These are phyloP conservation scores for Scutellaria barbata DNA, from an alignment of 257 asterid species.

Conservation along the genomic window DNA sequence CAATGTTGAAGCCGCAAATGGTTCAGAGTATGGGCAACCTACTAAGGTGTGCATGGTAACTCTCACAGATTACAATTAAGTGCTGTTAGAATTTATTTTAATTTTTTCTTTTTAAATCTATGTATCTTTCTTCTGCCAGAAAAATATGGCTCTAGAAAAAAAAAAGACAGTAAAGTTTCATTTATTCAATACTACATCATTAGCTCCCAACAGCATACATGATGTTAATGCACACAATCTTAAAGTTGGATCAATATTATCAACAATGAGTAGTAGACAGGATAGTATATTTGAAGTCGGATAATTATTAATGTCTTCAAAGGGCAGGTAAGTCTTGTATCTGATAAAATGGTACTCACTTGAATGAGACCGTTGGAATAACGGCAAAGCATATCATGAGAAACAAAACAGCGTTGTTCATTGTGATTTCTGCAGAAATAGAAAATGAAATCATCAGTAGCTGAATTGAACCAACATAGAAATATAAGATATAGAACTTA, in stretches of 20 bases:
- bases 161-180: background rate
- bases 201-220: conserved; percentile 21
- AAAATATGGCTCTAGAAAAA: conserved; percentile 11
- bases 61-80: background rate
- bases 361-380: conserved; percentile 72
- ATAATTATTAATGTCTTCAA: conserved; percentile 1
- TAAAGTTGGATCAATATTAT: conserved; percentile 8
- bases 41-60: conserved; percentile 7
- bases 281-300: background rate
- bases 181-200: background rate
- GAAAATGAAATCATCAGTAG: conserved; percentile 13
- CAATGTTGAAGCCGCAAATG: conserved; percentile 26
- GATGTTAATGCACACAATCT: background rate
- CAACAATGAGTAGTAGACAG: background rate
- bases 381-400: conserved; percentile 76
- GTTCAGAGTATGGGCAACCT: conserved; percentile 22
- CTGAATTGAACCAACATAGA: background rate
- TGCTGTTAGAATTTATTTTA: background rate
- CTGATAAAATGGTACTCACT: conserved; percentile 55
- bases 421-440: conserved; percentile 59
- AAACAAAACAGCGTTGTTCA: conserved; percentile 51
- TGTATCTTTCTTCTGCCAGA: background rate
- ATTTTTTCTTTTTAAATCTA: background rate
- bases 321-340: background rate
- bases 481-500: conserved; percentile 20